phyloP scores from a whole-genome alignment of 78 protist species.

The Planoprotostelium fungivorum region DNA sequence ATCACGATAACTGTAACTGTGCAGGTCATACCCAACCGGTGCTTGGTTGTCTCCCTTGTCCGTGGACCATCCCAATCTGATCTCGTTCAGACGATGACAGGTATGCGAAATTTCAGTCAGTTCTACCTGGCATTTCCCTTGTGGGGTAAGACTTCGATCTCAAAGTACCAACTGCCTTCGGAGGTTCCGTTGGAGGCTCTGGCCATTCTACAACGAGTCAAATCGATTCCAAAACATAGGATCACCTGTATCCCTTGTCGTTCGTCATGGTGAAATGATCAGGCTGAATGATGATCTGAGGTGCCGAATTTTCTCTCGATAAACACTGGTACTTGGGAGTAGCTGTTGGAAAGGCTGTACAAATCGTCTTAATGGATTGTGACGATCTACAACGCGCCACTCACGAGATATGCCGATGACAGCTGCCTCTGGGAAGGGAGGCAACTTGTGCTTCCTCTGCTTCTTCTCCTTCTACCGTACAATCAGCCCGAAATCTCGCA shows the following conservation, averaged over 20 bases:
- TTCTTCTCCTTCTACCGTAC: neutral
- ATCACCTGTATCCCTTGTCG: neutral
- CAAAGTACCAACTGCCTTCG: constrained; percentile 47
- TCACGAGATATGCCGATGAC: neutral
- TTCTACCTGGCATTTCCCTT: constrained; percentile 2
- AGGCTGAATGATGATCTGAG: neutral
- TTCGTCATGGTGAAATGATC: neutral
- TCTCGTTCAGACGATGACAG: neutral
- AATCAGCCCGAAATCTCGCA: neutral
- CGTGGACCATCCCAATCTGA: constrained; percentile 53
- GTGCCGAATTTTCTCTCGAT: neutral
- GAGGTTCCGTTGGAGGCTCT: constrained; percentile 36
- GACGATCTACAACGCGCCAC: neutral
- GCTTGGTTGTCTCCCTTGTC: constrained; percentile 38
- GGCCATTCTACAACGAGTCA: constrained; percentile 34
- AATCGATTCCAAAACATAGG: too few species aligned
- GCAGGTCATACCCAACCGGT: constrained; percentile 51
- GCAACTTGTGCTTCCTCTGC: neutral
- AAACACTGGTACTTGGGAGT: neutral
- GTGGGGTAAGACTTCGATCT: constrained; percentile 15
- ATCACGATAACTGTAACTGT: constrained; percentile 35
- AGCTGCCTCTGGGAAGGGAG: neutral
- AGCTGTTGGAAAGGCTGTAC: neutral
- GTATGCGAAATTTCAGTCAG: neutral
- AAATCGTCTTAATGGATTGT: neutral